Conservation (phyloP, 148 eudicot species). For the Vaccinium vitisidaea region DNA sequence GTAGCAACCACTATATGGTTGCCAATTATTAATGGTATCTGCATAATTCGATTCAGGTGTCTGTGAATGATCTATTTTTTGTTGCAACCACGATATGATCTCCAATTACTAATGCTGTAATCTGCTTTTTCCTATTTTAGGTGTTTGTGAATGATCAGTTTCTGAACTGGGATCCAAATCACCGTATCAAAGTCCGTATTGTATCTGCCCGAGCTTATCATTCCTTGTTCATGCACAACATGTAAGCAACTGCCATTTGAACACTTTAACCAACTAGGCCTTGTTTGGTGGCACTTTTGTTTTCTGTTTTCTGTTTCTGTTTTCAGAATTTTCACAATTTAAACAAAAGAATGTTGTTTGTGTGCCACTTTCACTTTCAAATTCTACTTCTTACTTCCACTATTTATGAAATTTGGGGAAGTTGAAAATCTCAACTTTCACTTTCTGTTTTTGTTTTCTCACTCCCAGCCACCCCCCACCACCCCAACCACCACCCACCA, state of each 20-base stretch:
- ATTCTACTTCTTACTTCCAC: no score
- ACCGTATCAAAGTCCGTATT: slow-evolving; percentile 76
- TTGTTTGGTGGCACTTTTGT: no score
- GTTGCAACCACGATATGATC: background rate
- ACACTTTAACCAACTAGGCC: background rate
- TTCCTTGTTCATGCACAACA: slow-evolving; percentile 90
- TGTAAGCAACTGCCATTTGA: slow-evolving; percentile 41
- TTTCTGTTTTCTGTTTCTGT: no score
- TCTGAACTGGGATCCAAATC: slow-evolving; percentile 76
- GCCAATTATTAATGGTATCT: background rate
- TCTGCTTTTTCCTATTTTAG: slow-evolving; percentile 25
- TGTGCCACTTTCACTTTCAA: no score
- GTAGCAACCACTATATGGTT: background rate
- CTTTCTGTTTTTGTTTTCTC: no score
- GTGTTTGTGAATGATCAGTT: slow-evolving; percentile 78
- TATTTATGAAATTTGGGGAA: no score
- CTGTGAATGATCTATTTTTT: slow-evolving; percentile 68
- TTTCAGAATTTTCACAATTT: no score
- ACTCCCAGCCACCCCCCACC: no score
- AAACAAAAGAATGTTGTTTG: no score
- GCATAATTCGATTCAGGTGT: slow-evolving; percentile 37
- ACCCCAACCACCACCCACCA: no score
- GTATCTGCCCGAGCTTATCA: slow-evolving; percentile 88
- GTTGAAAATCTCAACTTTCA: no score
- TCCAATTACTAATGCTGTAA: background rate